Conservation (phyloP, 2,329 filamentous ascomycete genomes). For the Colletotrichum euphorbiae region DNA sequence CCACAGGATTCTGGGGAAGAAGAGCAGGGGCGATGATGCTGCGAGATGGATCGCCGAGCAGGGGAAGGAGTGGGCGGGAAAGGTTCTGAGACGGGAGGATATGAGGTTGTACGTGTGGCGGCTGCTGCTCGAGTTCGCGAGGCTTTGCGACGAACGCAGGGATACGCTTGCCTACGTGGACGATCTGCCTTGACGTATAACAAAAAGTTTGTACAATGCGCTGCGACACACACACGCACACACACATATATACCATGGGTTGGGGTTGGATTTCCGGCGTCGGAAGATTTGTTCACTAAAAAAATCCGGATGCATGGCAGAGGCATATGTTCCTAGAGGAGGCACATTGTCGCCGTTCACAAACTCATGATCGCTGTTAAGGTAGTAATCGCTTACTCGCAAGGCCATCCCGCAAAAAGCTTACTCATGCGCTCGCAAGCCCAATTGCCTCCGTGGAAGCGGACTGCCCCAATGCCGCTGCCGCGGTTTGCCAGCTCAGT, state of each 20-base stretch:
- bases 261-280: not conserved
- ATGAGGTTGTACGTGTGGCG: conserved; percentile 75
- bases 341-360: not conserved
- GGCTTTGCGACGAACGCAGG: conserved; percentile 60
- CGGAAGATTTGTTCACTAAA: not conserved
- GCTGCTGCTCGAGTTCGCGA: conserved; percentile 68
- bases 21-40: conserved; percentile 59
- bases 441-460: conserved; percentile 1
- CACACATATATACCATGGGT: conserved; percentile 1
- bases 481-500: not conserved
- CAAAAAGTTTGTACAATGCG: not conserved
- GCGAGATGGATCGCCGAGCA: conserved; percentile 69
- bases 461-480: conserved; percentile 9
- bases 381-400: conserved; percentile 7
- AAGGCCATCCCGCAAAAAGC: not conserved
- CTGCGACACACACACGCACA: not conserved
- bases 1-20: conserved; percentile 30
- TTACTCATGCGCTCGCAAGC: conserved; percentile 4
- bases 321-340: not conserved
- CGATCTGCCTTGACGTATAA: conserved; percentile 48
- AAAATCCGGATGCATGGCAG: conserved; percentile 6
- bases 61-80: conserved; percentile 71
- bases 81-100: conserved; percentile 71
- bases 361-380: conserved; percentile 5
- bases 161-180: conserved; percentile 57